Percentiles rank a stretch among this genome's conserved stretches.
These are phyloP conservation scores for Ambrosiella beaveri DNA, from an alignment of 2,329 filamentous ascomycete genomes.

Conservation along the genomic window DNA sequence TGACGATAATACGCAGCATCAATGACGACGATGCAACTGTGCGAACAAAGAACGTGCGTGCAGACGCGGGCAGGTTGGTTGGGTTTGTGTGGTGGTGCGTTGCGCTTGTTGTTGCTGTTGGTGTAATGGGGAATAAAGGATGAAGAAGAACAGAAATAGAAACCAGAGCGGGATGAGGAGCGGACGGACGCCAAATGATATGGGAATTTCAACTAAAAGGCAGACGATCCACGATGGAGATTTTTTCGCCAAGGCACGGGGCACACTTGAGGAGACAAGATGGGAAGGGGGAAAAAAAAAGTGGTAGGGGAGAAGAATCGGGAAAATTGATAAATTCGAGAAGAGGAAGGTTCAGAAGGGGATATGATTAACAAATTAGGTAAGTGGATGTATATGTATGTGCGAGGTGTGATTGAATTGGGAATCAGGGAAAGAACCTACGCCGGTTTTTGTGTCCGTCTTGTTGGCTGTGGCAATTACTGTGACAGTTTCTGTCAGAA, in stretches of 20 bases:
- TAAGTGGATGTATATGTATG: not conserved
- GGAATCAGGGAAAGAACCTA: not conserved
- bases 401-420: not conserved
- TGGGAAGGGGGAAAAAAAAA: conserved; percentile 1
- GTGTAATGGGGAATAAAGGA: conserved; percentile 2
- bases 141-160: conserved; percentile 6
- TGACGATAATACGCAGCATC: not conserved
- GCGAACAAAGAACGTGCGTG: not conserved
- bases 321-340: not conserved
- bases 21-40: not conserved
- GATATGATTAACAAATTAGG: not conserved
- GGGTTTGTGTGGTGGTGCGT: not conserved
- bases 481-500: too few relatives aligned
- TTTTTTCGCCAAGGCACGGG: not conserved
- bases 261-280: not conserved
- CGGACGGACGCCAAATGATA: conserved; percentile 6
- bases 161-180: conserved; percentile 1
- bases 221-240: not conserved
- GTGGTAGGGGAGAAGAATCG: conserved; percentile 3
- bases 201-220: conserved; percentile 1
- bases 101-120: not conserved
- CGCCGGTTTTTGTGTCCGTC: not conserved
- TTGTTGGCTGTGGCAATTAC: not conserved
- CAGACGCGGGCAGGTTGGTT: not conserved
- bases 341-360: not conserved